Evolutionary conservation across 2,329 filamentous ascomycete species (phyloP), one percentile per base, ranked within the genome.

Genomic region (Purpureocillium lavendulum): DNA sequence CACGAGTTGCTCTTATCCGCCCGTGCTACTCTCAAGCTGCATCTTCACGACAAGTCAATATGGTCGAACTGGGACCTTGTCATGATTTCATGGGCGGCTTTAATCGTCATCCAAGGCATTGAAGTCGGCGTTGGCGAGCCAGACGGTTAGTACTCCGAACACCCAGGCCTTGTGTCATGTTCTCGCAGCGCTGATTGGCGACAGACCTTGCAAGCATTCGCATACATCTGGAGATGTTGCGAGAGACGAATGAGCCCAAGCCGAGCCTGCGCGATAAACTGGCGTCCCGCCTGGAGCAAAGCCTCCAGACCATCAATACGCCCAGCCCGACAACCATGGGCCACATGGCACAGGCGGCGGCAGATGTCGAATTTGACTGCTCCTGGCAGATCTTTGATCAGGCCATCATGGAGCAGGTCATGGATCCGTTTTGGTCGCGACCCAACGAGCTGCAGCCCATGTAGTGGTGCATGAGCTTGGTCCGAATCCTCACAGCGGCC

Each of bases 51-150:
- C 38, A 49, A 57, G 16, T 56, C 59, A 1, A 67, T 67, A 40
- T 67, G 64, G 64, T 57, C 61, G 4, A 67, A 67, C 33, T 67
- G 61, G 57, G 64, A 67, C 32, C 48, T 67, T 1, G 57, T 66
- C 15, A 62, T 67, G 46, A 67, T 67, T 37, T 65, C 64, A 0
- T 66, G 63, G 64, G 64, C 64, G 6, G 62, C 64, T 2, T 47
- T 67, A 8, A 61, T 67, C n/a, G 61, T 67, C 2, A 46, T 67
- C 1, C 63, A 66, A 10, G 42, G 64, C 57, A 3, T 65, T 3
- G 60, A 66, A 41, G 61, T 59, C 1, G 62, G 62, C 0, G 57
- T 60, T 9, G 61, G 61, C 1, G 61, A 67, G 38, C 44, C 52
- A 3, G 59, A 63, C 18, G 60, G 61, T 63, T 46, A 49, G 49